Evolutionary conservation across 805 yeast genomes (phyloP).

Genomic region (Diddensiella santjacobensis): DNA sequence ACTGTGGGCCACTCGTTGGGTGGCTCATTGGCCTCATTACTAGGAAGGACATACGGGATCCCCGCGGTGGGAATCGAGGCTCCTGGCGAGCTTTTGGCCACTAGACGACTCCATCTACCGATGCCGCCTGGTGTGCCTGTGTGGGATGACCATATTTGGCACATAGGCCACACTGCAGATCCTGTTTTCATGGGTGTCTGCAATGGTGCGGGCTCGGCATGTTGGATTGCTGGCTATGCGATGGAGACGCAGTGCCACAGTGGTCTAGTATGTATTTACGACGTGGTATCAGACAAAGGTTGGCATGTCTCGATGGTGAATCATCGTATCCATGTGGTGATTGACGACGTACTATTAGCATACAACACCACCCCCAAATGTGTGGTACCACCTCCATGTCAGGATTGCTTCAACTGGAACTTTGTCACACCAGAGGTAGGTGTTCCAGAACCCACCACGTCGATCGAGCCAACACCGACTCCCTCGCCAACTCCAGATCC

Average conservation of each 20-base stretch:
- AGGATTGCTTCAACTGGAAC: constrained; percentile 88
- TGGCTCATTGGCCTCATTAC: constrained; percentile 73
- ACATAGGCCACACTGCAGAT: constrained; percentile 94
- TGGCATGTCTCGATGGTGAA: constrained; percentile 87
- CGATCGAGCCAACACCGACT: constrained; percentile 23
- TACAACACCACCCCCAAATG: constrained; percentile 81
- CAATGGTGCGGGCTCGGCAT: constrained; percentile 85
- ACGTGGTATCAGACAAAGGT: constrained; percentile 81
- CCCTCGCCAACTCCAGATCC: constrained; percentile 8
- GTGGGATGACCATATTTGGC: constrained; percentile 83
- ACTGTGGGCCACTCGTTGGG: constrained; percentile 94
- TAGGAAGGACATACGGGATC: constrained; percentile 85
- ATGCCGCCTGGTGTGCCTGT: constrained; percentile 85
- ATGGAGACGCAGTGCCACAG: constrained; percentile 96
- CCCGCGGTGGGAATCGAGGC: constrained; percentile 92
- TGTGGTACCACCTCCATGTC: constrained; percentile 71
- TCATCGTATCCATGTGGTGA: constrained; percentile 87
- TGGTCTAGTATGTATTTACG: constrained; percentile 83
- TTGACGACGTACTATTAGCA: constrained; percentile 66
- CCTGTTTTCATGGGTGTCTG: constrained; percentile 97
- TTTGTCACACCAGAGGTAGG: constrained; percentile 40
- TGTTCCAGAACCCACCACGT: constrained; percentile 9
- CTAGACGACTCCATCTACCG: constrained; percentile 82
- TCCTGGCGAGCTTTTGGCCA: constrained; percentile 86
- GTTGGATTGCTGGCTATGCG: constrained; percentile 92